Evolutionary conservation across 139 green algal species (phyloP).

Genomic region (Micractinium sp.): DNA sequence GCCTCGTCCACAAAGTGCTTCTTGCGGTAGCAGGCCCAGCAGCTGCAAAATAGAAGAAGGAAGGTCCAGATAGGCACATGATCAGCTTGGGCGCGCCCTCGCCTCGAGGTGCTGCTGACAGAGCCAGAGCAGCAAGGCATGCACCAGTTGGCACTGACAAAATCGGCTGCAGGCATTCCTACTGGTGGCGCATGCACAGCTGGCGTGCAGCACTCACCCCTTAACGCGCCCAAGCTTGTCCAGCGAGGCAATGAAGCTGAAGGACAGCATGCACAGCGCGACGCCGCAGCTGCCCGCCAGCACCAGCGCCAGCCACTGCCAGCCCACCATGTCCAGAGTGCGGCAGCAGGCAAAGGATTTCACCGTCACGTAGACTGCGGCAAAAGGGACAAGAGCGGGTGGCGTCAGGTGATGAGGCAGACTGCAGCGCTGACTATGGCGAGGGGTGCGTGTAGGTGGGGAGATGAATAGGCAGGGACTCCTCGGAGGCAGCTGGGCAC

Average conservation of each 20-base stretch:
- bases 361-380: conserved; percentile 14
- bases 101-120: too few relatives aligned
- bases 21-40: not conserved
- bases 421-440: too few relatives aligned
- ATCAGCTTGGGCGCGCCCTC: too few relatives aligned
- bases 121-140: not conserved
- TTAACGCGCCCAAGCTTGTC: not conserved
- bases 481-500: too few relatives aligned
- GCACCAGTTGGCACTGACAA: not conserved
- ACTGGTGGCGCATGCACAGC: not conserved
- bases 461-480: too few relatives aligned
- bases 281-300: conserved; percentile 9
- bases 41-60: not conserved
- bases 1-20: conserved; percentile 12
- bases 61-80: not conserved
- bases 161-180: not conserved
- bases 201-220: not conserved
- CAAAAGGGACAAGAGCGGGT: not conserved
- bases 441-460: too few relatives aligned
- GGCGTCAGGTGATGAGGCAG: not conserved
- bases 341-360: conserved; percentile 37
- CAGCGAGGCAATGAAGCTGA: conserved; percentile 1
- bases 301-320: conserved; percentile 33
- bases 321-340: conserved; percentile 14
- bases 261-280: not conserved